Base-by-base conservation (phyloP, 495 filamentous ascomycete species). In the Emericellopsis terricola region DNA sequence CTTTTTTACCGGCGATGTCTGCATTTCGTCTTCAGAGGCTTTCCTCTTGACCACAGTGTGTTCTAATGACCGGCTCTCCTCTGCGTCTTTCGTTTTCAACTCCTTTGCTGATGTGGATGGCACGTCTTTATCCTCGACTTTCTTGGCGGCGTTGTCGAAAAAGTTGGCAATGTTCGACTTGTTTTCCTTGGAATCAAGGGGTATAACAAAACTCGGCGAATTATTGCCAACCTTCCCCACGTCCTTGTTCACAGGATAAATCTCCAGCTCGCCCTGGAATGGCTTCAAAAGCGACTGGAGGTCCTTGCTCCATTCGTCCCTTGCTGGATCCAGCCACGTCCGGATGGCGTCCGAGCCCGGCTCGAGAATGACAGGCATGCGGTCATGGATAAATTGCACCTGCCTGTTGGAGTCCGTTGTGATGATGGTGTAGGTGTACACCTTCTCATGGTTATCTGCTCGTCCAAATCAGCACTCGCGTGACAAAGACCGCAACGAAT, bases 141-240 rank as follows among this genome's bases (percentile, higher is more conserved):
- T n/a, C 27, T 49, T 55, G 10, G 43, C 37, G 28, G 52, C 66
- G 46, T 56, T 68, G 35, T 64, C 66, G 45, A 97, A 97, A 58
- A 91, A 94, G 48, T 91, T 93, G 10, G 78, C 81, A 50, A 97
- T 94, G 39, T 84, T 91, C 26, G 60, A 69, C 58, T 91, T 94
- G 46, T 92, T 92, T 46, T 85, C 80, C 32, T 66, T 75, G 51
- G 78, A 84, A 43, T 73, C 64, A 28, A 94, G 56, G 0, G 85
- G 85, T 2, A 93, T 59, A 26, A 96, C 68, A 48, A 96, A 94
- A 2, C 59, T 64, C 0, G 78, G 72, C 13, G 76, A 82, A 48
- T 92, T 80, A 41, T 93, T 92, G n/a, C 87, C 85, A 2, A 92
- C 89, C 56, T 94, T 94, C 0, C 85, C 85, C 0, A 97, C 89